Conservation (phyloP, 768 basidiomycete species). For the Tulasnella sp. region DNA sequence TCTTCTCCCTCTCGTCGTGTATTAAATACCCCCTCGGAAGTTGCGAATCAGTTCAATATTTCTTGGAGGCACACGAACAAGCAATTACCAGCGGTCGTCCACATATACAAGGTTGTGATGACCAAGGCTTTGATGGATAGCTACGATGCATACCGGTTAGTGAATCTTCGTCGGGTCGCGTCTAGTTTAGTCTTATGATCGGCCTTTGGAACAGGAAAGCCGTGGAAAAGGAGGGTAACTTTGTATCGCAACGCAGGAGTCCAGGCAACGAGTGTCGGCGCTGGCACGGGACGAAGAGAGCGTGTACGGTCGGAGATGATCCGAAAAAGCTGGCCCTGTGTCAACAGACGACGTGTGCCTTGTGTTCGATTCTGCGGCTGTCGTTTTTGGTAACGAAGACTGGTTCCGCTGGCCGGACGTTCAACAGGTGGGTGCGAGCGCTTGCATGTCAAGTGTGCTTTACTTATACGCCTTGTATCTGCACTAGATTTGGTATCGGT, state of each 20-base stretch:
- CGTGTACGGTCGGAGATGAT: conserved; percentile 3
- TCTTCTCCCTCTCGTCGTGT: background rate
- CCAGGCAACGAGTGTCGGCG: conserved; percentile 7
- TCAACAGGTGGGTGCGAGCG: background rate
- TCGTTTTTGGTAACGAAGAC: conserved; percentile 1
- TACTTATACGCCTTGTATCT: background rate
- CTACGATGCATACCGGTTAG: conserved; percentile 6
- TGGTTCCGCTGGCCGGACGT: background rate
- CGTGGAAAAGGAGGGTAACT: conserved; percentile 11
- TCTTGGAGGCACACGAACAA: background rate
- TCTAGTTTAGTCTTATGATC: background rate
- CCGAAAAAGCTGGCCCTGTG: background rate
- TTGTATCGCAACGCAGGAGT: background rate
- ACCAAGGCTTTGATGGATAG: background rate
- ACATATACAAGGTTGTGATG: conserved; percentile 3
- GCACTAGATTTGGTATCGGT: background rate
- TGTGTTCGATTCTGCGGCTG: conserved; percentile 4
- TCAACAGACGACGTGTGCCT: background rate
- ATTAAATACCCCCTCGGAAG: background rate
- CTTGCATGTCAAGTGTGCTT: background rate
- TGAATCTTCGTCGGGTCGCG: background rate
- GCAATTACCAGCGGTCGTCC: background rate
- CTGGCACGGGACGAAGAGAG: conserved; percentile 3
- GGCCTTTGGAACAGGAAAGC: background rate
- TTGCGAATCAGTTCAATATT: background rate